These are phyloP conservation scores for Lentinula sp. DNA, from an alignment of 768 basidiomycete genomes.

Conservation along the genomic window DNA sequence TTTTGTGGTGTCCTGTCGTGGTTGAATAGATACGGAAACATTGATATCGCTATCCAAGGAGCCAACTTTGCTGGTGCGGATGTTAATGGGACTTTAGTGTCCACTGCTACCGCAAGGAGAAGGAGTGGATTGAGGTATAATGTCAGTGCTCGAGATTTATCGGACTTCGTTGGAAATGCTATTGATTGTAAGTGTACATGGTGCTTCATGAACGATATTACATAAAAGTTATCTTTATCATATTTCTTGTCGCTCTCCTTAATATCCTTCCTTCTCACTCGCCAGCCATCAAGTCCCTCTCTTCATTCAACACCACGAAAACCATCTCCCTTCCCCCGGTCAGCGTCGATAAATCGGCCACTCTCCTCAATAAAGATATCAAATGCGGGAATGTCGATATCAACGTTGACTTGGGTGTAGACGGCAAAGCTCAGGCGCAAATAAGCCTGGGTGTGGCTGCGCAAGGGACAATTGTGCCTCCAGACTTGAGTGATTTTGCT, in stretches of 20 bases:
- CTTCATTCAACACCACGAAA: constrained; percentile 25
- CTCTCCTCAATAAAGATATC: constrained; percentile 20
- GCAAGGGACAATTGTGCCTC: constrained; percentile 39
- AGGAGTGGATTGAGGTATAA: constrained; percentile 4
- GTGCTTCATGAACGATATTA: not conserved
- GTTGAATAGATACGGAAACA: constrained; percentile 11
- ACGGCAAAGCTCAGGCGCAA: constrained; percentile 23
- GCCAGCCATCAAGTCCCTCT: constrained; percentile 18
- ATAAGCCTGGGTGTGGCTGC: constrained; percentile 34
- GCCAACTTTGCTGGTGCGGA: constrained; percentile 15
- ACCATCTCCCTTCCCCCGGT: constrained; percentile 23
- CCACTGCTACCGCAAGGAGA: constrained; percentile 8
- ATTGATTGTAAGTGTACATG: constrained; percentile 21
- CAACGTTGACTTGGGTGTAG: constrained; percentile 21
- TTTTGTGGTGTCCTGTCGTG: too few relatives aligned
- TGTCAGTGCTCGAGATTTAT: constrained; percentile 16
- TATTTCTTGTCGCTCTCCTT: not conserved
- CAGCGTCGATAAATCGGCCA: constrained; percentile 23
- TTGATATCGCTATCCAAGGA: constrained; percentile 17
- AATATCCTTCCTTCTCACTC: not conserved
- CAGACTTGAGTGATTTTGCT: constrained; percentile 28
- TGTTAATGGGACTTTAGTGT: constrained; percentile 11
- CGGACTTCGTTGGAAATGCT: constrained; percentile 21
- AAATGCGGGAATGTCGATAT: constrained; percentile 16
- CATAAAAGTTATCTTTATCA: not conserved